These are phyloP conservation scores for Xylariales sp. DNA, from an alignment of 2,329 filamentous ascomycete genomes.

Conservation along the genomic window DNA sequence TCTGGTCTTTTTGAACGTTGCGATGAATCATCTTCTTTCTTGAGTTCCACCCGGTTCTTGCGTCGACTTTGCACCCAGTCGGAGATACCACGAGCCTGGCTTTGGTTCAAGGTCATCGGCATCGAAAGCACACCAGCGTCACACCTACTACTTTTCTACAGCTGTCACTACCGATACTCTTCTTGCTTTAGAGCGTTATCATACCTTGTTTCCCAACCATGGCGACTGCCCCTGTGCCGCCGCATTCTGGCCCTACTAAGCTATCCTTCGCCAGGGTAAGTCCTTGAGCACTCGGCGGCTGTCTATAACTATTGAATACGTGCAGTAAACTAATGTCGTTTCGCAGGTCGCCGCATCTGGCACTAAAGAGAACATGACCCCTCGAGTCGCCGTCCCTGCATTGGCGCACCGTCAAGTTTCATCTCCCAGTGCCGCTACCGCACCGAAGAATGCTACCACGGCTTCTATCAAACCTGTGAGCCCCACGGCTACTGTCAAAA, in stretches of 20 bases:
- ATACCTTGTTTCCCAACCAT: slow-evolving; percentile 16
- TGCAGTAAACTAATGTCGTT: neutral
- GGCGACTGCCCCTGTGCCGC: slow-evolving; percentile 22
- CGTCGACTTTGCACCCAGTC: slow-evolving; percentile 16
- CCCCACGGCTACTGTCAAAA: slow-evolving; percentile 14
- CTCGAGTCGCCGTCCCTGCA: slow-evolving; percentile 26
- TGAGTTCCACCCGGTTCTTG: slow-evolving; percentile 36
- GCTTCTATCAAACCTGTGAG: slow-evolving; percentile 13
- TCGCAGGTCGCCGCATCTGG: slow-evolving; percentile 27
- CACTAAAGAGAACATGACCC: slow-evolving; percentile 23
- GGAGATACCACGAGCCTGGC: slow-evolving; percentile 5
- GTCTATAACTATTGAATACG: neutral
- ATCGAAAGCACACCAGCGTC: neutral
- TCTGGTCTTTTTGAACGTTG: slow-evolving; percentile 45
- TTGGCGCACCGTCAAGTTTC: slow-evolving; percentile 22
- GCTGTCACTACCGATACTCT: slow-evolving; percentile 3
- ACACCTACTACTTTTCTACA: neutral
- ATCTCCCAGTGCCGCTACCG: slow-evolving; percentile 14
- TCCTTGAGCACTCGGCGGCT: neutral
- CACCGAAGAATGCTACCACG: slow-evolving; percentile 15
- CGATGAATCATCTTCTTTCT: slow-evolving; percentile 50
- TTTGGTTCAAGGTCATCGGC: no score
- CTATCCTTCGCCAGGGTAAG: slow-evolving; percentile 30
- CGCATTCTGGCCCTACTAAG: slow-evolving; percentile 24
- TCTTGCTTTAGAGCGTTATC: neutral